Base-by-base conservation (phyloP, 192 early-diverging fungal genomes). In the Backusella parvicylindrica region DNA sequence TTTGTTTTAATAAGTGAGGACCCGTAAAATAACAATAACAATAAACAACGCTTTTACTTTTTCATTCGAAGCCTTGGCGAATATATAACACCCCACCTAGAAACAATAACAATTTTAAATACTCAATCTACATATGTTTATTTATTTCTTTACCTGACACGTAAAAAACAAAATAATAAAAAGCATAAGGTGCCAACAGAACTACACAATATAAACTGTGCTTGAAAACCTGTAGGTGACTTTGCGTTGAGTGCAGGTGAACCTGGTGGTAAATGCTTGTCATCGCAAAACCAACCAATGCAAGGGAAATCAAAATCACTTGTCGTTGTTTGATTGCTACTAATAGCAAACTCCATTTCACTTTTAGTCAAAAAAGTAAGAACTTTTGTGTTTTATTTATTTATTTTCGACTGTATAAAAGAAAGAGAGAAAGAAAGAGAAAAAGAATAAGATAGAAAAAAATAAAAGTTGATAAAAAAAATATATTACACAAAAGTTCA, bases 1-100 rank as follows among this genome's bases (percentile, higher is more conserved):
- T 35, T 38, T 73, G 64, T 47, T 38, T 35, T 28, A 40, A 16
- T 35, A 30, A 56, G 11, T 56, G n/a, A n/a, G n/a, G n/a, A n/a
- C n/a, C n/a, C n/a, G n/a, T n/a, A 11, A 23, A 23, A 11, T n/a
- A 37, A 15, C 33, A 56, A 35, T n/a, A 31, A 3, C 23, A 69
- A 9, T 9, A 43, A 47, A 47, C 18, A 47, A 23, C 6, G 26
- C 13, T 5, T 64, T 70, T 77, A 81, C 79, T 81, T 81, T 74
- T 72, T 73, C 79, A 81, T 81, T 23, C 72, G 40, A 6, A 81
- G 68, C 56, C 79, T 75, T 40, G 79, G 79, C 11, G 79, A 70
- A 65, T 81, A 81, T 56, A 81, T 76, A 64, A 71, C 35, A 30
- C 40, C 30, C 79, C 79, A 81, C 47, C 79, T 81, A 69, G 21